Evolutionary conservation across 352 stramenopile genomes (phyloP), one percentile per base, ranked within the genome.

Genomic region (Globisporangium nagaii): DNA sequence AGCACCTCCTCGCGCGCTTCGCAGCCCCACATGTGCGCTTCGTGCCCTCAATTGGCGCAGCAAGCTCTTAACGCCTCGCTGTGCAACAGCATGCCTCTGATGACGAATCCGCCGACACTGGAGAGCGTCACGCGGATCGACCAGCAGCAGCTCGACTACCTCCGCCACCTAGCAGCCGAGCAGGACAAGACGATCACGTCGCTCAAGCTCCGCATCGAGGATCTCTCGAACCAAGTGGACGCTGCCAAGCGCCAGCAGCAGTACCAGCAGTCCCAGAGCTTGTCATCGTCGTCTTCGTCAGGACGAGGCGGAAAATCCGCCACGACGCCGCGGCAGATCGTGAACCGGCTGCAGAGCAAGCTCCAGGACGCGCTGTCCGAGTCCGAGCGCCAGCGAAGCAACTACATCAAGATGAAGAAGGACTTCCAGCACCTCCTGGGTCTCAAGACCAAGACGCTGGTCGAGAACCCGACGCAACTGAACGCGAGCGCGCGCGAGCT

Each of bases 161-260:
- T 84, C 17, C 69, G 68, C 3, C 67, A 75, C 34, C 44, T 84
- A 28, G 73, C 73, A 0, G 65, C 73, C 1, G 70, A 84, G 48
- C 73, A 84, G 50, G 73, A 80, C 50, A 70, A 70, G 47, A 80
- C 68, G 17, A 80, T 84, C 54, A 40, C 53, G 10, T 55, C 65
- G 35, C 58, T 84, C 20, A 76, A 79, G 48, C 46, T 64, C 19
- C 70, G 72, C 19, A 66, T 84, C 37, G 64, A 83, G 54, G 58
- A 75, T 24, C 53, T 80, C 3, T 75, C 68, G 2, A 45, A 27
- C 0, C 60, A 75, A 19, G 34, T 74, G 12, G 25, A 36, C 3
- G n/a, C 20, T 8, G 35, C 54, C 13, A 62, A 58, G 31, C 35
- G 37, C 4, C 37, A 54, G 43, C 41, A 37, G 0, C 31, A 56